Conservation (phyloP, 1,139 yeast genomes). For the Tardiomyces blankii region DNA sequence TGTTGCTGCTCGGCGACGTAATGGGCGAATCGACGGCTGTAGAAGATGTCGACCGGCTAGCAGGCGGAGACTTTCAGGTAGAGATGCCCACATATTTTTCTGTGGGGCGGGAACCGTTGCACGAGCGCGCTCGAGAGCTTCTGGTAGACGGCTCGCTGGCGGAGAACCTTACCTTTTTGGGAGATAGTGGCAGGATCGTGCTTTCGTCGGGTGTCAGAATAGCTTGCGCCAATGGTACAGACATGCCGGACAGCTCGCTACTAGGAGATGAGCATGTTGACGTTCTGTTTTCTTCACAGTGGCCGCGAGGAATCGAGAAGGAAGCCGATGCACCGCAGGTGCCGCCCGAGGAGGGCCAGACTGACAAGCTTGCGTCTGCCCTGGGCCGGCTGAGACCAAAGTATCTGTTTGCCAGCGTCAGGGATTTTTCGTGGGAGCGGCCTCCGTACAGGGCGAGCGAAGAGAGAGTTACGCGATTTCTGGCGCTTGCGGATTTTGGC, state of each 20-base stretch:
- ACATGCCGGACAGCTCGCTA: background rate
- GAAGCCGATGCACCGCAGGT: conserved; percentile 5
- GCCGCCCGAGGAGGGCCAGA: conserved; percentile 1
- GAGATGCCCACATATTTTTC: conserved; percentile 8
- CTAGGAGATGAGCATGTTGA: conserved; percentile 6
- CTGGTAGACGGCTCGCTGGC: conserved; percentile 1
- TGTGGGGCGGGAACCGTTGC: background rate
- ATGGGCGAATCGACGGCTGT: conserved; percentile 2
- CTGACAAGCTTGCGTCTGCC: conserved; percentile 2
- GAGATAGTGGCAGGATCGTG: conserved; percentile 1
- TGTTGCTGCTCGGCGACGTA: conserved; percentile 12
- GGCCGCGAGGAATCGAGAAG: conserved; percentile 11
- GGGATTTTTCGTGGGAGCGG: conserved; percentile 16
- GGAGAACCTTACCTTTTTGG: conserved; percentile 2
- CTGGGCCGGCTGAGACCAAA: conserved; percentile 9
- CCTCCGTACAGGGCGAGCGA: conserved; percentile 13
- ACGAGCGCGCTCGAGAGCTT: background rate
- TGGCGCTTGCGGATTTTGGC: conserved; percentile 15
- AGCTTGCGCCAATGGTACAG: background rate
- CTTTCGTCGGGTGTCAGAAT: conserved; percentile 4
- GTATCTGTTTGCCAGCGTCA: conserved; percentile 11
- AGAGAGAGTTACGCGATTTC: conserved; percentile 13
- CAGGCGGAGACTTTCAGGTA: conserved; percentile 3
- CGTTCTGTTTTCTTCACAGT: conserved; percentile 9
- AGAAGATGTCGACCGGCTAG: conserved; percentile 2